Percentiles rank a stretch among this genome's conserved stretches.
These are phyloP conservation scores for Ganoderma sinense DNA, from an alignment of 1,284 basidiomycete genomes.

Conservation along the genomic window DNA sequence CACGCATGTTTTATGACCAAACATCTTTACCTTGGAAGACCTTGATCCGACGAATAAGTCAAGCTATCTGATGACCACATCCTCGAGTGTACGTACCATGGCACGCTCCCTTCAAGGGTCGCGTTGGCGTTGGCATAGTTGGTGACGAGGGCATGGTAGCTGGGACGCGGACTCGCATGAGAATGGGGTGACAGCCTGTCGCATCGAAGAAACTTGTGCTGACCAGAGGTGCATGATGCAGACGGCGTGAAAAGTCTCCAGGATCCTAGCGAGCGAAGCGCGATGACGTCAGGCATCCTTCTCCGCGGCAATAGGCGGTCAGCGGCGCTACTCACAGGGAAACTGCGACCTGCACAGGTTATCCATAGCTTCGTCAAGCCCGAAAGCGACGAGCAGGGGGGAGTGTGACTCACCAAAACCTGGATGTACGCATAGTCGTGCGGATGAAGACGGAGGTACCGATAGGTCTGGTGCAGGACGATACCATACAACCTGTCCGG, in stretches of 20 bases:
- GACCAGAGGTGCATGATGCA: neutral
- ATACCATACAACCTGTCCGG: neutral
- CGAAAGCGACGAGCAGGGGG: neutral
- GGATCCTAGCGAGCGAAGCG: neutral
- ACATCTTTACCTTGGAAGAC: neutral
- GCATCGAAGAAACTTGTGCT: neutral
- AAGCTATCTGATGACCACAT: neutral
- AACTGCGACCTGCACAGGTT: neutral
- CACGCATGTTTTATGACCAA: neutral
- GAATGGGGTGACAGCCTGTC: neutral
- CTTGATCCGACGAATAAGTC: neutral
- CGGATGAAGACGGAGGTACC: slow-evolving; percentile 1
- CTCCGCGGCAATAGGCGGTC: neutral
- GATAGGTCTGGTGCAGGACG: neutral
- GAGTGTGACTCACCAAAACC: neutral
- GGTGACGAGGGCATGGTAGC: neutral
- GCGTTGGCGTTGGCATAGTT: neutral
- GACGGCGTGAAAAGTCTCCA: neutral
- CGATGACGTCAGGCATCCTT: neutral
- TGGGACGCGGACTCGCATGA: neutral
- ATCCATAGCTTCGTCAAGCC: neutral
- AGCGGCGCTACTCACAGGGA: neutral
- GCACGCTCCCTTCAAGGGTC: neutral
- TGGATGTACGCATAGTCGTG: neutral
- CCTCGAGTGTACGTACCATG: neutral